phyloP scores from a whole-genome alignment of 2,329 filamentous ascomycete species.

The Fusarium newnesense region DNA sequence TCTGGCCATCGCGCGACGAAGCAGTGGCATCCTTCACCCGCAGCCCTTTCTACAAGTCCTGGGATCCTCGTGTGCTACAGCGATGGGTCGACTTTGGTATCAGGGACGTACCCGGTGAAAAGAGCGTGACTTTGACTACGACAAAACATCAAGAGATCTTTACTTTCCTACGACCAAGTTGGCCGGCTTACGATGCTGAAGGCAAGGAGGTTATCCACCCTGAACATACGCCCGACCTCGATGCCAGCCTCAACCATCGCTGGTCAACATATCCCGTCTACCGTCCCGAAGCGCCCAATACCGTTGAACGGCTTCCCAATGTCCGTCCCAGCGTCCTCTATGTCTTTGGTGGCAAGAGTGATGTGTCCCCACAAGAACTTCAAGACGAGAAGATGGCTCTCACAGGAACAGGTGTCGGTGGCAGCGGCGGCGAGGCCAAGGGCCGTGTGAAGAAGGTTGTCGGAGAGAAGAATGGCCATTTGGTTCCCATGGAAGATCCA shows the following conservation, averaged over 20 bases:
- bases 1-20: slow-evolving; percentile 80
- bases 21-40: slow-evolving; percentile 74
- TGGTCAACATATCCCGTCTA: slow-evolving; percentile 68
- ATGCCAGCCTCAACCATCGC: slow-evolving; percentile 50
- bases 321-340: slow-evolving; percentile 75
- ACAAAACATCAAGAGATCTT: slow-evolving; percentile 85
- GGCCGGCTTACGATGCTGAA: slow-evolving; percentile 53
- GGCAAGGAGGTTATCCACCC: slow-evolving; percentile 54
- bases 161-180: slow-evolving; percentile 75
- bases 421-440: slow-evolving; percentile 70
- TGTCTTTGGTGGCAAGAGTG: slow-evolving; percentile 71
- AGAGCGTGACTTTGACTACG: slow-evolving; percentile 77
- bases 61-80: slow-evolving; percentile 84
- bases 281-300: slow-evolving; percentile 69
- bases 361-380: slow-evolving; percentile 62
- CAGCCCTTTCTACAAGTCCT: slow-evolving; percentile 77
- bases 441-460: slow-evolving; percentile 75
- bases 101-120: slow-evolving; percentile 63
- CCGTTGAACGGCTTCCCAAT: slow-evolving; percentile 66
- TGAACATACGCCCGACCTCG: slow-evolving; percentile 58
- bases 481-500: slow-evolving; percentile 86
- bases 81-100: slow-evolving; percentile 72
- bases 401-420: slow-evolving; percentile 74
- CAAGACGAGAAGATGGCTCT: slow-evolving; percentile 68
- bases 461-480: slow-evolving; percentile 75